A percentile compares a stretch with the other conserved stretches of the same genome.
phyloP scores from a whole-genome alignment of 257 asterid genomes.

The Nicotiana obtusifolia region DNA sequence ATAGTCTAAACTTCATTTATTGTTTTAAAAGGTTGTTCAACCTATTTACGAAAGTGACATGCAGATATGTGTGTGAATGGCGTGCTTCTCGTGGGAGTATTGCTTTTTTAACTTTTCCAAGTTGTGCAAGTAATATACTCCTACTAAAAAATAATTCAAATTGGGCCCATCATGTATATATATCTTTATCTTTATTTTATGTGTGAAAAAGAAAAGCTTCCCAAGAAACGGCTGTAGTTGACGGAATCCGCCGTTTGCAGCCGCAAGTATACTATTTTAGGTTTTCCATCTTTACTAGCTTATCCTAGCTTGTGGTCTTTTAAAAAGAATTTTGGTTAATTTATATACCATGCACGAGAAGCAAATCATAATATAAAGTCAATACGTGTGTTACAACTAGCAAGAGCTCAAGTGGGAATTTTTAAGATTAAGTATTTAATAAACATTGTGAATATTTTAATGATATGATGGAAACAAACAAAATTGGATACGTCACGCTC shows the following conservation, averaged over 20 bases:
- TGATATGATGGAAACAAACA: slow-evolving; percentile 15
- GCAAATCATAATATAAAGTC: not conserved
- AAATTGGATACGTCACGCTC: slow-evolving; percentile 15
- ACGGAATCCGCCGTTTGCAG: slow-evolving; percentile 13
- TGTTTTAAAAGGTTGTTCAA: not conserved
- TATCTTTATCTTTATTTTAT: not conserved
- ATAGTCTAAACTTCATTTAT: not conserved
- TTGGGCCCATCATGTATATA: not conserved
- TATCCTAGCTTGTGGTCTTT: slow-evolving; percentile 10
- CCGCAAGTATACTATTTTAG: not conserved
- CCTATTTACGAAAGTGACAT: not conserved
- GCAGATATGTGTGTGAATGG: not conserved
- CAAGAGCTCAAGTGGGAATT: slow-evolving; percentile 15
- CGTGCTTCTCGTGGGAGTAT: slow-evolving; percentile 41
- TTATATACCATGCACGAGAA: not conserved
- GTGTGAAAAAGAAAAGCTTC: not conserved
- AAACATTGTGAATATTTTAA: not conserved
- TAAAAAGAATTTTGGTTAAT: not conserved
- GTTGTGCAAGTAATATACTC: not conserved
- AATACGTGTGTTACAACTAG: slow-evolving; percentile 30
- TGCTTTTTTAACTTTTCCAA: not conserved
- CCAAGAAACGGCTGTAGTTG: not conserved
- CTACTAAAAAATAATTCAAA: not conserved
- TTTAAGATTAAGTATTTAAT: not conserved
- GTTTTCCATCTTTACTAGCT: not conserved